Percentiles rank a stretch among this genome's conserved stretches.
These are phyloP conservation scores for Sisymbrium irio DNA, from an alignment of 345 rosid genomes.

Conservation along the genomic window DNA sequence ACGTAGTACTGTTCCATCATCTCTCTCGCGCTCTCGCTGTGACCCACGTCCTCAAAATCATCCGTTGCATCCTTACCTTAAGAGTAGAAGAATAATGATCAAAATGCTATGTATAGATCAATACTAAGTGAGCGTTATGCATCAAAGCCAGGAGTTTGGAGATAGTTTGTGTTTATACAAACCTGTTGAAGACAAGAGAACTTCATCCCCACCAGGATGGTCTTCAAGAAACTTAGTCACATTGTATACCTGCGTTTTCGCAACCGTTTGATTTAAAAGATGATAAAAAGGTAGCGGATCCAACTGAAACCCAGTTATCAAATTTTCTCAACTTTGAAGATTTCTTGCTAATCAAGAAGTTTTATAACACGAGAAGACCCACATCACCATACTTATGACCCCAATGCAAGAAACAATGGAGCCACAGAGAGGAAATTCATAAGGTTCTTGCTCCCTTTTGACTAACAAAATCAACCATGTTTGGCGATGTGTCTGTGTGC, in stretches of 20 bases:
- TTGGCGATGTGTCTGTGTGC: background rate
- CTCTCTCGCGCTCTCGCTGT: conserved; percentile 55
- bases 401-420: background rate
- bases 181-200: conserved; percentile 52
- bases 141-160: background rate
- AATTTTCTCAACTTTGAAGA: background rate
- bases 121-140: background rate
- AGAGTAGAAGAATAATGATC: background rate
- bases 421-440: background rate
- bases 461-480: background rate
- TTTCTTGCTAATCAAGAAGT: background rate
- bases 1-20: conserved; percentile 62
- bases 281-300: background rate
- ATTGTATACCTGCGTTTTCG: conserved; percentile 43
- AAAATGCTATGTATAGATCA: background rate
- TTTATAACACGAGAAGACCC: background rate
- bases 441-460: background rate
- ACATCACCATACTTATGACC: background rate
- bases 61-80: conserved; percentile 77
- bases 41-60: conserved; percentile 72
- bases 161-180: background rate
- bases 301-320: background rate
- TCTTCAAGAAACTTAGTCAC: conserved; percentile 55
- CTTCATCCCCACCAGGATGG: conserved; percentile 62
- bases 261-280: background rate